Base-by-base conservation (phyloP, 1,284 basidiomycete genomes). In the Cutaneotrichosporon cavernicola region DNA sequence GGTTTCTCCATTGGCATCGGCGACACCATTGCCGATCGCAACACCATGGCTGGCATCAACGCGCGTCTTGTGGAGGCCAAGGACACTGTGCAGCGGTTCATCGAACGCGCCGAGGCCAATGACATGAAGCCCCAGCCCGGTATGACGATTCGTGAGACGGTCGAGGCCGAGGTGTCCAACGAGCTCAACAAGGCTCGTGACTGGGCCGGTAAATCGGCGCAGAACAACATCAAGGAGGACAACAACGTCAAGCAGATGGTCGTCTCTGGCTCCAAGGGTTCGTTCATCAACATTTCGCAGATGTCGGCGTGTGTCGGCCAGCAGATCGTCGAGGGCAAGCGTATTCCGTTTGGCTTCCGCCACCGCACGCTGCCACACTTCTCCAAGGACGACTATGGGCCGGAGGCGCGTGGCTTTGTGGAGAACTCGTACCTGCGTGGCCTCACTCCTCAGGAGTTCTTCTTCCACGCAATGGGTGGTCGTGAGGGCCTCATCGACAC, bases 161-260 rank as follows among this genome's bases (percentile, higher is more conserved):
- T 99, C 82, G 96, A 99, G 82, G 92, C 90, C 74, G 85, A 87
- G 67, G 94, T 97, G 60, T 93, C 97, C 76, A 87, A 87, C 46
- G 88, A 95, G 77, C 87, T 99, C 71, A 98, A 99, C 81, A 85
- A 89, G 81, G 97, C 96, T 69, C 93, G 96, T 86, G 97, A 99
- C 77, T 86, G 88, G 68, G 94, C 92, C 47, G 97, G 97, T 84
- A 91, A 92, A 76, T 91, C 90, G 60, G 97, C 96, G 18, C 93
- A 99, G 83, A 89, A 92, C 82, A 90, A 90, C 76, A 84, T 99
- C 85, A 97, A 97, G 83, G 92, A 93, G 78, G 94, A 96, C 83
- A 99, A 99, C 85, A 98, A 98, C 74, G 96, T 99, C 84, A 99
- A 99, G 85, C 96, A 99, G 86, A 99, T 99, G 97, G 96, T 99